Percentiles rank a stretch among this genome's conserved stretches.
These are phyloP conservation scores for Oryza glumipatula DNA, from an alignment of 176 grass and related monocot genomes.

Conservation along the genomic window DNA sequence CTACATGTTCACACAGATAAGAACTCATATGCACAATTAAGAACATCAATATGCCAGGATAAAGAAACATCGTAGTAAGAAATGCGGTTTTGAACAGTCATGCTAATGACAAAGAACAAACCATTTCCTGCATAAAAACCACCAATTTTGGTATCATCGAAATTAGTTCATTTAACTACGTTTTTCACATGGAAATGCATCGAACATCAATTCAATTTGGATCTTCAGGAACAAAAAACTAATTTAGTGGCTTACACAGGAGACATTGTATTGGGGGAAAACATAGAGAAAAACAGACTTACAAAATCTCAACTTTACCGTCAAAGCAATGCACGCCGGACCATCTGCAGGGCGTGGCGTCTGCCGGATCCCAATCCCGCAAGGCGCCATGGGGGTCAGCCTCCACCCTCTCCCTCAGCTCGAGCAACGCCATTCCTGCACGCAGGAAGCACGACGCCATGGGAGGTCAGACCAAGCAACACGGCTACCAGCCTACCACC, in stretches of 20 bases:
- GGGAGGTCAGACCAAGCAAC: not conserved
- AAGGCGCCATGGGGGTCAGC: conserved; percentile 73
- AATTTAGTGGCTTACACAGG: not conserved
- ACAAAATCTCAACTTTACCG: conserved; percentile 83
- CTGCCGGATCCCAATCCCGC: conserved; percentile 69
- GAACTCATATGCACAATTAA: conserved; percentile 11
- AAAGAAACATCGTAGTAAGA: not conserved
- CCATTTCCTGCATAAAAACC: not conserved
- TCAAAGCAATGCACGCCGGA: conserved; percentile 70
- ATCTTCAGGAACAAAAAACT: not conserved
- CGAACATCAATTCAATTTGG: conserved; percentile 5
- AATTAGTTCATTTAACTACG: not conserved
- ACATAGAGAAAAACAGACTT: conserved; percentile 44
- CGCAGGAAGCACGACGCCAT: not conserved
- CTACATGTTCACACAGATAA: conserved; percentile 56
- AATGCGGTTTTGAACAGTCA: conserved; percentile 12
- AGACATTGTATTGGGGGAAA: not conserved
- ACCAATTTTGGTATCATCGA: not conserved
- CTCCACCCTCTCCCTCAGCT: conserved; percentile 69
- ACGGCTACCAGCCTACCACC: too few species aligned
- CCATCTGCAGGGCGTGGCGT: conserved; percentile 66
- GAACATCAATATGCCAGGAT: not conserved
- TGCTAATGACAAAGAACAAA: not conserved
- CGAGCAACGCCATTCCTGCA: conserved; percentile 75
- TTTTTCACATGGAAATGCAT: not conserved